Percentiles rank a stretch among this genome's conserved stretches.
phyloP scores from a whole-genome alignment of 441 rosid species.

The Lepidium campestre region DNA sequence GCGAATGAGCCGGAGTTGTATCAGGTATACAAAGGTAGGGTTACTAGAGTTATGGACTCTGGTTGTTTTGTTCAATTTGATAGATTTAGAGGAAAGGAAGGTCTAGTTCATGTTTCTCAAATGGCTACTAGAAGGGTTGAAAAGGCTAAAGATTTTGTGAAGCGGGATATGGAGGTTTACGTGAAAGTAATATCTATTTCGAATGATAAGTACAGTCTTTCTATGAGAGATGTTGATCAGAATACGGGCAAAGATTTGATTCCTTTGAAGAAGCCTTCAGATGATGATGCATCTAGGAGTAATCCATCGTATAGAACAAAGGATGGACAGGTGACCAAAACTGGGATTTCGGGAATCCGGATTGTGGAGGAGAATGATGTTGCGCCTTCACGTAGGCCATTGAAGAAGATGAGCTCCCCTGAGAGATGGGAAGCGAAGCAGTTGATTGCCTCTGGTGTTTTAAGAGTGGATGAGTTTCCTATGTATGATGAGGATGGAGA shows the following conservation, averaged over 20 bases:
- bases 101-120: slow-evolving; percentile 79
- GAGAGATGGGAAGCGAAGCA: slow-evolving; percentile 93
- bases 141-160: slow-evolving; percentile 61
- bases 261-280: slow-evolving; percentile 50
- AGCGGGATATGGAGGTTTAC: slow-evolving; percentile 66
- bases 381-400: slow-evolving; percentile 56
- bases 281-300: slow-evolving; percentile 49
- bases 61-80: slow-evolving; percentile 74
- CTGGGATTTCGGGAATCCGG: slow-evolving; percentile 67
- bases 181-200: slow-evolving; percentile 69
- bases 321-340: slow-evolving; percentile 48
- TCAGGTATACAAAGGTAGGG: slow-evolving; percentile 69
- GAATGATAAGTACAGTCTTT: slow-evolving; percentile 52
- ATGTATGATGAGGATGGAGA: slow-evolving; percentile 79
- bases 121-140: slow-evolving; percentile 59
- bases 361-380: slow-evolving; percentile 52
- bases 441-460: slow-evolving; percentile 76
- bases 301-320: slow-evolving; percentile 48
- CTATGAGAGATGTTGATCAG: slow-evolving; percentile 87
- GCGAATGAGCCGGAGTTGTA: slow-evolving; percentile 66
- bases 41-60: slow-evolving; percentile 69
- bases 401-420: slow-evolving; percentile 84
- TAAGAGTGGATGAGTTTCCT: slow-evolving; percentile 55
- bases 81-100: slow-evolving; percentile 72
- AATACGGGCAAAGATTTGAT: slow-evolving; percentile 68